phyloP scores from a whole-genome alignment of 805 yeast genomes.

The Cyberlindnera sargentensis region DNA sequence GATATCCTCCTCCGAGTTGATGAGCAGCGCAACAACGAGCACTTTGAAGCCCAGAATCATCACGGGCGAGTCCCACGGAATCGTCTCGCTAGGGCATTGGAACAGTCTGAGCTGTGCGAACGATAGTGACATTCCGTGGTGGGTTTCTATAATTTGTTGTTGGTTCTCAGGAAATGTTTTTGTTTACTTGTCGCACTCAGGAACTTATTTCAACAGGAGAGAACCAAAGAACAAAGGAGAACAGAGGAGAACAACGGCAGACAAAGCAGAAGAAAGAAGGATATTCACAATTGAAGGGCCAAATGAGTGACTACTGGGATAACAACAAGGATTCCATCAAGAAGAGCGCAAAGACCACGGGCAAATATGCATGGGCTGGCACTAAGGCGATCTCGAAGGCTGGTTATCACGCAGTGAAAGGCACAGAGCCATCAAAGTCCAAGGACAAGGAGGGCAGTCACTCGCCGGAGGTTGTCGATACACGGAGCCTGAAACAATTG shows the following conservation, averaged over 20 bases:
- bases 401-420: constrained; percentile 33
- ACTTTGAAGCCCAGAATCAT: constrained; percentile 12
- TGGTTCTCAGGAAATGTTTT: neutral
- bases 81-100: neutral
- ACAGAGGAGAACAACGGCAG: too few relatives aligned
- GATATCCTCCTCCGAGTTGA: constrained; percentile 19
- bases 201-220: too few relatives aligned
- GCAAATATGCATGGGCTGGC: constrained; percentile 31
- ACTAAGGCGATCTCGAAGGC: constrained; percentile 34
- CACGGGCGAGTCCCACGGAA: constrained; percentile 6
- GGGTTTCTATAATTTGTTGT: too few relatives aligned
- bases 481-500: constrained; percentile 9
- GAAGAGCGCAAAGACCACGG: constrained; percentile 29
- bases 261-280: too few relatives aligned
- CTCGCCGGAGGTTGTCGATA: constrained; percentile 5
- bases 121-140: neutral
- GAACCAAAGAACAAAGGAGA: too few relatives aligned
- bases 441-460: neutral
- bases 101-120: neutral
- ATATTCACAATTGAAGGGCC: too few relatives aligned
- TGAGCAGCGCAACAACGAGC: constrained; percentile 17
- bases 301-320: constrained; percentile 31
- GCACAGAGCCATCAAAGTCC: constrained; percentile 7
- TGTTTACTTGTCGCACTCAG: neutral
- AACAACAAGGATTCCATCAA: constrained; percentile 33